Evolutionary conservation across 805 yeast genomes (phyloP).

Genomic region (Saturnispora bothae): DNA sequence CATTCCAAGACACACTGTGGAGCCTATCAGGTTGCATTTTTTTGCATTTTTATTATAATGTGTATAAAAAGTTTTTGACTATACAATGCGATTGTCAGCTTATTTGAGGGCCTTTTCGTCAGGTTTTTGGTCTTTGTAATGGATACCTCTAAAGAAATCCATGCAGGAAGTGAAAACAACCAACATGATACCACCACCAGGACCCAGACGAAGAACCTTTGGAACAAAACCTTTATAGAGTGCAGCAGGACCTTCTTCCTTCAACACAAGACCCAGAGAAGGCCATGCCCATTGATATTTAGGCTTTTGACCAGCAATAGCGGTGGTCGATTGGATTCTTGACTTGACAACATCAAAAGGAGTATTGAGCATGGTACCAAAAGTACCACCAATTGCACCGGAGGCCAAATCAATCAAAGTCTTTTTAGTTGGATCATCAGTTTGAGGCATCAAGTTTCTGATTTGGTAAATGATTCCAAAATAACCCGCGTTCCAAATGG

Average conservation of each 20-base stretch:
- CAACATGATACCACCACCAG: conserved; percentile 97
- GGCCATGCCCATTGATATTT: conserved; percentile 92
- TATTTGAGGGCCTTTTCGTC: conserved; percentile 1
- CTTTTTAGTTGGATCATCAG: conserved; percentile 59
- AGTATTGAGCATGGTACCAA: conserved; percentile 90
- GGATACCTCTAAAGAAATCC: conserved; percentile 77
- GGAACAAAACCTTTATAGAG: conserved; percentile 95
- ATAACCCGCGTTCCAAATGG: conserved; percentile 96
- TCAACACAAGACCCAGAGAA: conserved; percentile 57
- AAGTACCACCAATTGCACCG: conserved; percentile 94
- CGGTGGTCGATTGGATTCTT: conserved; percentile 73
- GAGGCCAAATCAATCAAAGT: conserved; percentile 80
- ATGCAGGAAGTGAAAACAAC: conserved; percentile 93
- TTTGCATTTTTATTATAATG: too few species aligned
- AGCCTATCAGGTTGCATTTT: too few species aligned
- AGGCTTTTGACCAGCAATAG: conserved; percentile 61
- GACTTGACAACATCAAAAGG: conserved; percentile 98
- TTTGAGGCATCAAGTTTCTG: conserved; percentile 66
- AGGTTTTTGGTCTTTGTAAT: conserved; percentile 24
- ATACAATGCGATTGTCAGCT: not conserved
- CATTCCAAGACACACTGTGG: too few species aligned
- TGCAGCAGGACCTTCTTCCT: conserved; percentile 88
- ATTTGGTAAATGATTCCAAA: conserved; percentile 91
- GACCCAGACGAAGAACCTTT: conserved; percentile 93
- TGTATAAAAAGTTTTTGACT: too few species aligned